Conservation (phyloP, 2,329 filamentous ascomycete genomes). For the Coniella lustricola region DNA sequence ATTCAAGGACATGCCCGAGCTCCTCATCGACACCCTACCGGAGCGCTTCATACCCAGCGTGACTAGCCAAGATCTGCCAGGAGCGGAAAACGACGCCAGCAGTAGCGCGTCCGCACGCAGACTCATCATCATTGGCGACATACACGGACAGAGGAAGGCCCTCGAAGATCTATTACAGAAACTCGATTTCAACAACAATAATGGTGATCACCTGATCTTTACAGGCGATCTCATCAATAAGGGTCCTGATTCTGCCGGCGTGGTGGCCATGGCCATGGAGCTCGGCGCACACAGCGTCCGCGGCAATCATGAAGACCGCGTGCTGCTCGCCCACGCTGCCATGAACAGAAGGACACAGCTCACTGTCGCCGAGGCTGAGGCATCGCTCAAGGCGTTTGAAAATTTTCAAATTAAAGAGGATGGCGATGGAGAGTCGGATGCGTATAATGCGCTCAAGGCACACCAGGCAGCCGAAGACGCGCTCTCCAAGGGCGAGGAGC, state of each 20-base stretch:
- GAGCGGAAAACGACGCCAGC: constrained; percentile 21
- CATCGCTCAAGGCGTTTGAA: constrained; percentile 7
- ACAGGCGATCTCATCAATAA: constrained; percentile 78
- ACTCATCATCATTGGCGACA: constrained; percentile 80
- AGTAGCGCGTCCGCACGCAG: constrained; percentile 36
- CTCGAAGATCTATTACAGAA: constrained; percentile 60
- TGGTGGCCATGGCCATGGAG: constrained; percentile 67
- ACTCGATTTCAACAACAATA: constrained; percentile 49
- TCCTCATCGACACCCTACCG: constrained; percentile 25
- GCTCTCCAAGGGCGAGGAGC: constrained; percentile 29
- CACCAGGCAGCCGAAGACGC: constrained; percentile 10
- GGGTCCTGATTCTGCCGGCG: constrained; percentile 73
- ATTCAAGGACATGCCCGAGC: constrained; percentile 24
- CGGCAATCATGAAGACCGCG: constrained; percentile 86
- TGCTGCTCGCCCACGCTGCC: constrained; percentile 58
- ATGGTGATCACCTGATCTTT: constrained; percentile 67
- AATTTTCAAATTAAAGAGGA: constrained; percentile 22
- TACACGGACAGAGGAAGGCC: constrained; percentile 76
- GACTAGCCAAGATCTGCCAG: not conserved
- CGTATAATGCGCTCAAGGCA: constrained; percentile 17
- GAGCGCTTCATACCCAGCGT: constrained; percentile 21
- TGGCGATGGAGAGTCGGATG: not conserved
- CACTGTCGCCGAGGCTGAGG: not conserved
- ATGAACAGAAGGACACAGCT: constrained; percentile 18
- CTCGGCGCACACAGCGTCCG: constrained; percentile 74